phyloP scores from a whole-genome alignment of 1,284 basidiomycete species.

The Ustilago curta region DNA sequence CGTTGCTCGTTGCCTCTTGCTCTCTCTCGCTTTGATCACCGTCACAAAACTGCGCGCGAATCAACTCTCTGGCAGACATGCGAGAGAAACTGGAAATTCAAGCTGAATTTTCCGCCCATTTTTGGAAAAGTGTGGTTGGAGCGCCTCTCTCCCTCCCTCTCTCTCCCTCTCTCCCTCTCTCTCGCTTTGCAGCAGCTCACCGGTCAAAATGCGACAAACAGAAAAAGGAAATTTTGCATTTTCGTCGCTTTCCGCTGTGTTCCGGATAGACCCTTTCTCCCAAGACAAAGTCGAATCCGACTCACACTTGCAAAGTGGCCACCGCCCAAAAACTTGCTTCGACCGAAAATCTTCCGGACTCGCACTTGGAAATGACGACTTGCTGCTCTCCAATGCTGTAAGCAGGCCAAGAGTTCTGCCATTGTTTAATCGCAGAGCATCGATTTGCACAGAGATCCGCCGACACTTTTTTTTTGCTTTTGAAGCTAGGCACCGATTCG shows the following conservation, averaged over 20 bases:
- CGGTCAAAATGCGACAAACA: not conserved
- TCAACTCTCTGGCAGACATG: too few species aligned
- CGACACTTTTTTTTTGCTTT: too few species aligned
- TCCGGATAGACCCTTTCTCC: slow-evolving; percentile 5
- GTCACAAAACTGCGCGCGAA: slow-evolving; percentile 5
- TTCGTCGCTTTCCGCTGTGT: slow-evolving; percentile 1
- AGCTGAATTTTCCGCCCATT: not conserved
- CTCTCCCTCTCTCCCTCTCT: not conserved
- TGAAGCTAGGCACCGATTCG: too few species aligned
- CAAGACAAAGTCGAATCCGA: too few species aligned
- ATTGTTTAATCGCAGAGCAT: not conserved
- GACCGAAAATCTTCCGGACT: slow-evolving; percentile 37
- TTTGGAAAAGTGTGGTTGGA: not conserved
- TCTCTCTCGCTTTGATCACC: slow-evolving; percentile 12
- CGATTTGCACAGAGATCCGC: too few species aligned
- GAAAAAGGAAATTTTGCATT: not conserved
- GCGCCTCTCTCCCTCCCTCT: too few species aligned
- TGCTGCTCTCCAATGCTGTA: not conserved
- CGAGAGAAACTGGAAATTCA: not conserved
- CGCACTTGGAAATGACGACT: slow-evolving; percentile 19
- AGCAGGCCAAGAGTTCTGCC: not conserved
- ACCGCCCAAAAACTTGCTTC: not conserved
- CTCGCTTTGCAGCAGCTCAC: not conserved
- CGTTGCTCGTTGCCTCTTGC: not conserved
- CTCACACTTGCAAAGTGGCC: too few species aligned